These are phyloP conservation scores for Populus euphratica DNA, from an alignment of 345 rosid species.

Conservation along the genomic window DNA sequence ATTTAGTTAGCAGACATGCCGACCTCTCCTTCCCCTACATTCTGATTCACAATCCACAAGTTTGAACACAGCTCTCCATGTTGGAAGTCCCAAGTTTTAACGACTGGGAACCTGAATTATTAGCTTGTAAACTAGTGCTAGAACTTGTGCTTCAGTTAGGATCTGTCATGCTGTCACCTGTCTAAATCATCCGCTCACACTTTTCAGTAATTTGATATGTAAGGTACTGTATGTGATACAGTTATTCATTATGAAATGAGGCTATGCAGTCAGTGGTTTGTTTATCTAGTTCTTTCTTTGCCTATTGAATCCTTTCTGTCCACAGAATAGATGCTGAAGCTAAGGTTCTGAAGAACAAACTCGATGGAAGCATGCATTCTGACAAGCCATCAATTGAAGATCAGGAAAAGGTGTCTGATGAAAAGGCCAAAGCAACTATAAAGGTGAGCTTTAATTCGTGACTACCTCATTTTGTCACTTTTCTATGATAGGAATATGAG, in stretches of 20 bases:
- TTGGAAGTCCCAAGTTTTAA: not conserved
- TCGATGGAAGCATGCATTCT: slow-evolving; percentile 44
- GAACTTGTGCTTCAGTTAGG: slow-evolving; percentile 2
- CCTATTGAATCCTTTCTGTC: slow-evolving; percentile 14
- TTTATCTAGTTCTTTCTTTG: slow-evolving; percentile 13
- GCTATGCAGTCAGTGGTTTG: not conserved
- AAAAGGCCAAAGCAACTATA: slow-evolving; percentile 43
- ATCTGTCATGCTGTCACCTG: not conserved
- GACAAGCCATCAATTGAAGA: slow-evolving; percentile 38
- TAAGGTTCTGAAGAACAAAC: slow-evolving; percentile 54
- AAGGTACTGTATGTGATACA: not conserved
- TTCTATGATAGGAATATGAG: slow-evolving; percentile 3
- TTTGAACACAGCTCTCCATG: not conserved
- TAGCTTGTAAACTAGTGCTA: not conserved
- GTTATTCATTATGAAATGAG: not conserved
- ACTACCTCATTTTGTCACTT: not conserved
- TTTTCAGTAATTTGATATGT: not conserved
- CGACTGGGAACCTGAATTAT: not conserved
- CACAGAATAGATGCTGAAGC: slow-evolving; percentile 83
- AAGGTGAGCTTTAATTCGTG: slow-evolving; percentile 43
- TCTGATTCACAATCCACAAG: not conserved
- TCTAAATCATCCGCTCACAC: not conserved
- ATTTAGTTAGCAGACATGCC: not conserved
- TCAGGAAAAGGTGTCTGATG: slow-evolving; percentile 42
- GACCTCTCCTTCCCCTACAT: not conserved